phyloP scores from a whole-genome alignment of 352 stramenopile species.

The Phytophthora tentaculata region DNA sequence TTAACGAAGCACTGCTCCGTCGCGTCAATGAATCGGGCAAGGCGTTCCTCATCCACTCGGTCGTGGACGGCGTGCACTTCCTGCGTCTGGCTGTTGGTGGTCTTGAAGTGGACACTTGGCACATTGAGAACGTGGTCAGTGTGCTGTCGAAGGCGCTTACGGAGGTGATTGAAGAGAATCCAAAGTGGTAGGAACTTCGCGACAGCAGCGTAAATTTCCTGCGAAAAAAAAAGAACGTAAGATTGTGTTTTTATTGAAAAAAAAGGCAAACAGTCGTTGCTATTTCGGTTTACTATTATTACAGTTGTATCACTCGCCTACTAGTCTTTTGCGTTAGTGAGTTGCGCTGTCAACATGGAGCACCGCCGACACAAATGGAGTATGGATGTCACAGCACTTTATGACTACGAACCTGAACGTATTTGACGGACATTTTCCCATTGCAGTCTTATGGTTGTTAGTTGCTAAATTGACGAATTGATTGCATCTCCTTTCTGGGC shows the following conservation, averaged over 20 bases:
- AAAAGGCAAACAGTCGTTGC: no score
- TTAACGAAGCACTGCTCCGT: slow-evolving; percentile 58
- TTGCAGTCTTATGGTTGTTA: neutral
- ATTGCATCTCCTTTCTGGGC: neutral
- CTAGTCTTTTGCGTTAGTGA: no score
- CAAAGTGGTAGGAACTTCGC: slow-evolving; percentile 41
- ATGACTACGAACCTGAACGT: slow-evolving; percentile 74
- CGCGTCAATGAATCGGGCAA: slow-evolving; percentile 64
- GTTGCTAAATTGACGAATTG: neutral
- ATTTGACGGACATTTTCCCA: neutral
- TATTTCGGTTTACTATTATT: no score
- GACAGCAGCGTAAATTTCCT: slow-evolving; percentile 6
- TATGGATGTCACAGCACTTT: slow-evolving; percentile 64
- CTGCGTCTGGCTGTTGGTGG: slow-evolving; percentile 61
- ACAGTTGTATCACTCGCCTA: slow-evolving; percentile 12
- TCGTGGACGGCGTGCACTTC: slow-evolving; percentile 61
- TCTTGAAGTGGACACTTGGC: slow-evolving; percentile 51
- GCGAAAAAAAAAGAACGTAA: no score
- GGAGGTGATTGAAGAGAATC: slow-evolving; percentile 35
- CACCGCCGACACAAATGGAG: slow-evolving; percentile 27
- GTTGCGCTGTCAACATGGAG: slow-evolving; percentile 14
- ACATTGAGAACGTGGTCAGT: slow-evolving; percentile 51
- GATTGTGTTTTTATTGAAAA: no score
- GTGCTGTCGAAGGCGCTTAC: slow-evolving; percentile 43
- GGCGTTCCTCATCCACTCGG: slow-evolving; percentile 71